phyloP scores from a whole-genome alignment of 2,329 filamentous ascomycete species.

The Xylariaceae sp. region DNA sequence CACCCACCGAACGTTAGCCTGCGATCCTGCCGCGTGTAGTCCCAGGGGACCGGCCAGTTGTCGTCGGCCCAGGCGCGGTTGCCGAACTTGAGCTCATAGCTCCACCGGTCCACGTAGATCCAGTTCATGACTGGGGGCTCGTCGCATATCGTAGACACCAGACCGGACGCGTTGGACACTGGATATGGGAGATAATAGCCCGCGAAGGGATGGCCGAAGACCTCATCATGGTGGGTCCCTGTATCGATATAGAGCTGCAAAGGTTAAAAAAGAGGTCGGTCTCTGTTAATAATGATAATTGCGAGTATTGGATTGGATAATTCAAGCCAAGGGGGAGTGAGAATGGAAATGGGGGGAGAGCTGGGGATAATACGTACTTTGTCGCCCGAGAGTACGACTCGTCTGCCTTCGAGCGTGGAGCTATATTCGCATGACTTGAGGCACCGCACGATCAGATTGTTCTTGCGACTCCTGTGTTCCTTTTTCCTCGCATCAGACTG shows the following conservation, averaged over 20 bases:
- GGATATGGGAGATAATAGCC: slow-evolving; percentile 65
- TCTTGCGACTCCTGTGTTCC: slow-evolving; percentile 55
- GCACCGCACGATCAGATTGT: slow-evolving; percentile 55
- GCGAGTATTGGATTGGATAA: too few relatives aligned
- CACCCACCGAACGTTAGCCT: slow-evolving; percentile 56
- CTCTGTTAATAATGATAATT: too few relatives aligned
- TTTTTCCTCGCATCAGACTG: slow-evolving; percentile 54
- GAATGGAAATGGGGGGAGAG: not conserved
- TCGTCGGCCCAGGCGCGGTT: slow-evolving; percentile 50
- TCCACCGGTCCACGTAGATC: slow-evolving; percentile 54
- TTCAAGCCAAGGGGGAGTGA: not conserved
- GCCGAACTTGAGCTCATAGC: slow-evolving; percentile 54
- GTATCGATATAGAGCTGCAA: slow-evolving; percentile 56
- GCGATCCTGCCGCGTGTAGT: slow-evolving; percentile 58
- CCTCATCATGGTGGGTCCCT: slow-evolving; percentile 41
- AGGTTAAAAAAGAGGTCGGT: not conserved
- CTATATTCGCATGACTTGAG: slow-evolving; percentile 54
- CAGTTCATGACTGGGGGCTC: slow-evolving; percentile 58
- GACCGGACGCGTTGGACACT: slow-evolving; percentile 51
- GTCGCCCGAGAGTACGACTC: slow-evolving; percentile 53
- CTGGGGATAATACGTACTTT: slow-evolving; percentile 41
- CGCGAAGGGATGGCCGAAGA: slow-evolving; percentile 57
- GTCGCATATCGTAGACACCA: slow-evolving; percentile 56
- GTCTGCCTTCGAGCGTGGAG: slow-evolving; percentile 51
- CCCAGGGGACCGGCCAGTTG: slow-evolving; percentile 54